phyloP scores from a whole-genome alignment of 805 yeast genomes.

The Candida xyloterini region DNA sequence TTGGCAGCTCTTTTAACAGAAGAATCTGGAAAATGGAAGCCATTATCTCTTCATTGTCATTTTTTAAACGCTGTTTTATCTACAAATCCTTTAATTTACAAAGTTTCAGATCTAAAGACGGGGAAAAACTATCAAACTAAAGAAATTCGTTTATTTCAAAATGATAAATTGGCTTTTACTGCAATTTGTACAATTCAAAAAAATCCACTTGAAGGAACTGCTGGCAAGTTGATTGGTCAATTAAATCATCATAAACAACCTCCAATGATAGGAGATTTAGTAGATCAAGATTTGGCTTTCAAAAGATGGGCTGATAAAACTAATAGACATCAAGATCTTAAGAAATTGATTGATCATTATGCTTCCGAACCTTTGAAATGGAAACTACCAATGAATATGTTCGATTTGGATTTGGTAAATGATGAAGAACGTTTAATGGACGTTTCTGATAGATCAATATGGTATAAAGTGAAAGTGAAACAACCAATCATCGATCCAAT shows the following conservation, averaged over 20 bases:
- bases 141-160: constrained; percentile 54
- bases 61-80: constrained; percentile 56
- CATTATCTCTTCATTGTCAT: constrained; percentile 61
- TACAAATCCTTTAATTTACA: constrained; percentile 44
- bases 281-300: constrained; percentile 29
- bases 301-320: constrained; percentile 28
- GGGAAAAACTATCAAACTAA: constrained; percentile 53
- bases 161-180: constrained; percentile 46
- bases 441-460: constrained; percentile 26
- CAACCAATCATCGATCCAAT: constrained; percentile 25
- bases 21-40: constrained; percentile 41
- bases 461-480: constrained; percentile 34
- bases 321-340: constrained; percentile 21
- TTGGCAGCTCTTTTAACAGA: constrained; percentile 56
- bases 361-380: constrained; percentile 34
- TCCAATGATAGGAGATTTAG: constrained; percentile 31
- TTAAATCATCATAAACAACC: constrained; percentile 26
- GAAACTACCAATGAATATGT: constrained; percentile 33
- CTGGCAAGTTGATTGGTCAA: constrained; percentile 30
- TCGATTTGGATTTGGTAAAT: constrained; percentile 27
- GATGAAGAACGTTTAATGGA: constrained; percentile 15
- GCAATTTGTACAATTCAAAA: constrained; percentile 49
- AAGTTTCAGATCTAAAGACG: constrained; percentile 49
- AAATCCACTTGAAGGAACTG: constrained; percentile 31
- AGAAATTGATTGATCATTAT: constrained; percentile 27